Evolutionary conservation across 2,329 filamentous ascomycete species (phyloP).

Genomic region (Diaporthe velutina): DNA sequence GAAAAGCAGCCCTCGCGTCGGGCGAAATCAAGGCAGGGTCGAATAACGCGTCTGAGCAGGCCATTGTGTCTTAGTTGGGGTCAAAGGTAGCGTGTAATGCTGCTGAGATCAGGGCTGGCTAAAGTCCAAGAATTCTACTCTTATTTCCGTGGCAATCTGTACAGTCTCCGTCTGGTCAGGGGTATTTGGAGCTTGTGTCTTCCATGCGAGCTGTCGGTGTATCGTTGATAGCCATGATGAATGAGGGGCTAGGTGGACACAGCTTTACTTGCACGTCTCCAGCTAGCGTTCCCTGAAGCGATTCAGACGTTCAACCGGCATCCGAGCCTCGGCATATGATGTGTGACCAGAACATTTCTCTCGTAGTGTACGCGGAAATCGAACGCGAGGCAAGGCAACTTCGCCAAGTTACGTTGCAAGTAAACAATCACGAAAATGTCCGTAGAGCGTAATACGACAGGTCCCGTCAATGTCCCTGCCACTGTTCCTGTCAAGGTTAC

Average conservation of each 20-base stretch:
- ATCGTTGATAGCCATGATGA: not conserved
- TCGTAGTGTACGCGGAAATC: not conserved
- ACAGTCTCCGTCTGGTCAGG: not conserved
- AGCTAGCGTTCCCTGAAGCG: not conserved
- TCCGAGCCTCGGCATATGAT: not conserved
- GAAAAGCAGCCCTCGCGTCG: not conserved
- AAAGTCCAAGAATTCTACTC: not conserved
- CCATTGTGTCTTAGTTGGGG: not conserved
- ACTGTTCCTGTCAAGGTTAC: not conserved
- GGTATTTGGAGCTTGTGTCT: not conserved
- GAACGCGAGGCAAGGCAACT: too few relatives aligned
- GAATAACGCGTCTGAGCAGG: not conserved
- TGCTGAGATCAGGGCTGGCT: too few relatives aligned
- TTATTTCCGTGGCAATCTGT: fast-evolving
- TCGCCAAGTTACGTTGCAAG: conserved; percentile 10
- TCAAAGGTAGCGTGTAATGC: not conserved
- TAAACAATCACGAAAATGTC: too few relatives aligned
- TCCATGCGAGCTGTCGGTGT: not conserved
- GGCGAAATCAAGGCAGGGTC: not conserved
- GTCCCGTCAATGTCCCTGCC: too few relatives aligned
- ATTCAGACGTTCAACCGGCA: not conserved
- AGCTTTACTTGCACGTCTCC: too few relatives aligned
- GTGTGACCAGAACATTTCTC: not conserved
- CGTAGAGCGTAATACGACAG: not conserved
- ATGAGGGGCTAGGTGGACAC: not conserved